Percentiles rank a stretch among this genome's conserved stretches.
These are phyloP conservation scores for Conidiobolus incongruus DNA, from an alignment of 371 early-diverging fungal genomes.

Conservation along the genomic window DNA sequence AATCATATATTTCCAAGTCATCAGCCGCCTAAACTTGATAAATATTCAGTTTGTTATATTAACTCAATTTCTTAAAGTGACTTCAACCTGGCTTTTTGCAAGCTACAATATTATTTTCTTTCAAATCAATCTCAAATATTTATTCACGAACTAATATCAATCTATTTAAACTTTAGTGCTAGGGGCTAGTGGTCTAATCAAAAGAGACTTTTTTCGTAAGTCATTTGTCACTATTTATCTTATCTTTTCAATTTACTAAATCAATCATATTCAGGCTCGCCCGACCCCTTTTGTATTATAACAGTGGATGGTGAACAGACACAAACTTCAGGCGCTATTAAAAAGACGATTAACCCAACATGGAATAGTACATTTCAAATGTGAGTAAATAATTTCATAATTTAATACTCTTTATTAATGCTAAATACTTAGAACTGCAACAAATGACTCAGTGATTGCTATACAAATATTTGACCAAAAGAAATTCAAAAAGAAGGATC, in stretches of 20 bases:
- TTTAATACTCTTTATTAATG: background rate
- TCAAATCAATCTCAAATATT: too few relatives aligned
- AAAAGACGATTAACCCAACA: constrained; percentile 53
- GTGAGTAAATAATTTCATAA: constrained; percentile 12
- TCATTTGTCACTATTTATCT: background rate
- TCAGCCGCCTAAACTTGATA: too few relatives aligned
- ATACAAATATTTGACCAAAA: constrained; percentile 93
- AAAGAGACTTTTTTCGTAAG: constrained; percentile 79
- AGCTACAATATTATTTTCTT: too few relatives aligned
- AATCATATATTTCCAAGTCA: too few relatives aligned
- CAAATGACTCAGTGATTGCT: constrained; percentile 52
- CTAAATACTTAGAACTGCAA: constrained; percentile 25
- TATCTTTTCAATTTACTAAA: background rate
- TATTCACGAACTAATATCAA: too few relatives aligned
- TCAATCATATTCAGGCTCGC: constrained; percentile 20
- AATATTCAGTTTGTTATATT: too few relatives aligned
- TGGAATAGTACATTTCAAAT: constrained; percentile 58
- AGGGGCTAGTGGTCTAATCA: constrained; percentile 76
- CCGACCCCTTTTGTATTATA: constrained; percentile 76
- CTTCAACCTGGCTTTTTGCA: too few relatives aligned
- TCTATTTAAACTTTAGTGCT: constrained; percentile 27
- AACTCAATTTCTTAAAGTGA: too few relatives aligned
- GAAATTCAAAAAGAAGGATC: constrained; percentile 81
- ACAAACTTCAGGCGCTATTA: constrained; percentile 49
- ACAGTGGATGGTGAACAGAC: constrained; percentile 75